phyloP scores from a whole-genome alignment of 2,329 filamentous ascomycete genomes.

The Fusarium clavum region DNA sequence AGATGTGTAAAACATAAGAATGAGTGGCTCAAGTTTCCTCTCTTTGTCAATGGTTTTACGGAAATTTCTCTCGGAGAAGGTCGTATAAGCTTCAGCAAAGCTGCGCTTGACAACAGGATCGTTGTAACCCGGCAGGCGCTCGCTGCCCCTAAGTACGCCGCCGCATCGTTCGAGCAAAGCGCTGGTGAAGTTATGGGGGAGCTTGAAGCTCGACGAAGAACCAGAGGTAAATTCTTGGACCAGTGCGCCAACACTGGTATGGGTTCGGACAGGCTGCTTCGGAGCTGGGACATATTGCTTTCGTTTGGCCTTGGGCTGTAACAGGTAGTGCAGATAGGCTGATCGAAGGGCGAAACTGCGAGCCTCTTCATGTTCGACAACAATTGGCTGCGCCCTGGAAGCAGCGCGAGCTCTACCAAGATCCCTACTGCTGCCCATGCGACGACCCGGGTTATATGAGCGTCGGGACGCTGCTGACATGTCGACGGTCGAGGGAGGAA shows the following conservation, averaged over 20 bases:
- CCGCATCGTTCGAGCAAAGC: conserved; percentile 78
- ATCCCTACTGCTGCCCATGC: conserved; percentile 58
- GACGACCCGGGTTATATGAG: conserved; percentile 59
- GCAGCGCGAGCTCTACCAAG: conserved; percentile 56
- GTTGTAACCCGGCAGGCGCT: conserved; percentile 87
- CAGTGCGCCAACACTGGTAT: conserved; percentile 84
- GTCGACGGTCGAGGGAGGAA: conserved; percentile 29
- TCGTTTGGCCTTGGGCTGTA: conserved; percentile 89
- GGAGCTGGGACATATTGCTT: conserved; percentile 83
- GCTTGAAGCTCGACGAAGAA: conserved; percentile 63
- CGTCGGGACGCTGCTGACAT: conserved; percentile 66
- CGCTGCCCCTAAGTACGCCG: conserved; percentile 82
- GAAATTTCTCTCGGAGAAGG: conserved; percentile 89
- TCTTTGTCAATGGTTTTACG: conserved; percentile 95
- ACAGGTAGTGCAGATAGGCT: conserved; percentile 91
- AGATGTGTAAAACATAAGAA: conserved; percentile 96
- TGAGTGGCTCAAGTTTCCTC: conserved; percentile 88
- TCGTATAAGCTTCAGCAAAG: conserved; percentile 94
- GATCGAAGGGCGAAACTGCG: conserved; percentile 91
- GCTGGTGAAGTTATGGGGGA: conserved; percentile 66
- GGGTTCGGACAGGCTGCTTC: conserved; percentile 68
- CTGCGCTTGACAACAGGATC: conserved; percentile 92
- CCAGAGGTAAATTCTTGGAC: conserved; percentile 83
- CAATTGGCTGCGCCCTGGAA: conserved; percentile 60
- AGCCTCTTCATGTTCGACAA: conserved; percentile 79